phyloP scores from a whole-genome alignment of 2,329 filamentous ascomycete species.

The Paecilomyces variotii region DNA sequence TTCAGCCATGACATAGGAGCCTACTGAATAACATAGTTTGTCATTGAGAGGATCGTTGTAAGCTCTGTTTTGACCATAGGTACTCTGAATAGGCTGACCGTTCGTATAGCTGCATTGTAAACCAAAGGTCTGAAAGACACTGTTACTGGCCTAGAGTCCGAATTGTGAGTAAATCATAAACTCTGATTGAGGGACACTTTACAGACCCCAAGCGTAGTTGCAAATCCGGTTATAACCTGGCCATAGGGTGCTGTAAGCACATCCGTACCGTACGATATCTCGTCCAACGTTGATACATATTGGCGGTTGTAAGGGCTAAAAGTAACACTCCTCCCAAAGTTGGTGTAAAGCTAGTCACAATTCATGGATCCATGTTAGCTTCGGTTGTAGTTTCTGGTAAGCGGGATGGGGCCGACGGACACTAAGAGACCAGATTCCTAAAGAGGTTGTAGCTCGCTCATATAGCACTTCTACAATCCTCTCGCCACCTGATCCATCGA shows the following conservation, averaged over 20 bases:
- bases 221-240: slow-evolving; percentile 2
- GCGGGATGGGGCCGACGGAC: too few relatives aligned
- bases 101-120: not conserved
- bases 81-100: not conserved
- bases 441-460: too few relatives aligned
- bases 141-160: not conserved
- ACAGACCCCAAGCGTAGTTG: slow-evolving; percentile 1
- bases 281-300: not conserved
- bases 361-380: too few relatives aligned
- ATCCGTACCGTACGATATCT: not conserved
- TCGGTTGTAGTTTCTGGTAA: too few relatives aligned
- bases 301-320: too few relatives aligned
- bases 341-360: too few relatives aligned
- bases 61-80: not conserved
- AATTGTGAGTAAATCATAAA: not conserved
- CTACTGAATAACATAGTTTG: not conserved
- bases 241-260: not conserved
- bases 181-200: not conserved
- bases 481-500: too few relatives aligned
- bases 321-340: too few relatives aligned
- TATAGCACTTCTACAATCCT: too few relatives aligned
- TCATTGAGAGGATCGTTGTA: not conserved
- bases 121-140: slow-evolving; percentile 2
- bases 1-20: not conserved
- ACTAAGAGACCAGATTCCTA: too few relatives aligned